These are phyloP conservation scores for Opeltia flavorubescens DNA, from an alignment of 495 filamentous ascomycete species.

Conservation along the genomic window DNA sequence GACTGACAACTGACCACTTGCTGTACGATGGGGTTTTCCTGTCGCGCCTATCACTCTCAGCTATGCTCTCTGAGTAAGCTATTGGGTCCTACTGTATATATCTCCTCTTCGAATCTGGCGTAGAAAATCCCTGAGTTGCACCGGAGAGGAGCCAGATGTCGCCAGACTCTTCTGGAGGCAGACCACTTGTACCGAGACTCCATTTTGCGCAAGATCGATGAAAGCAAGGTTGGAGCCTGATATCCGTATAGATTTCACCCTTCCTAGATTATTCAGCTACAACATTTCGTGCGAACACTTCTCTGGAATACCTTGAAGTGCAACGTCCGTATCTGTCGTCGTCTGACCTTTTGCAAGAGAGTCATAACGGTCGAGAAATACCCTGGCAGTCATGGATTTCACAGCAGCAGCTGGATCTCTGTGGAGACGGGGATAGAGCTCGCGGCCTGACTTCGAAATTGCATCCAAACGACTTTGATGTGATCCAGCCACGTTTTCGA, in stretches of 20 bases:
- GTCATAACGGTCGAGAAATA: constrained; percentile 16
- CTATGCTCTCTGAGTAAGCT: background rate
- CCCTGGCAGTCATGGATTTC: constrained; percentile 9
- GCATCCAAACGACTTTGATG: background rate
- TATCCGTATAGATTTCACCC: constrained; percentile 43
- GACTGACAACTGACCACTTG: constrained; percentile 65
- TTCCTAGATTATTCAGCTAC: constrained; percentile 35
- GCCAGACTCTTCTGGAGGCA: constrained; percentile 47
- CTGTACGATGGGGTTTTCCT: constrained; percentile 58
- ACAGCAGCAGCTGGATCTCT: background rate
- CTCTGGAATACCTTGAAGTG: constrained; percentile 23
- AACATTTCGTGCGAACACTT: too few relatives aligned
- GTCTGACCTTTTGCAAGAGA: constrained; percentile 15
- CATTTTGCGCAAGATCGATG: constrained; percentile 62
- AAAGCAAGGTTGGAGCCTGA: constrained; percentile 67
- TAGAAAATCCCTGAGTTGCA: constrained; percentile 44
- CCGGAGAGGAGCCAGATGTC: constrained; percentile 19
- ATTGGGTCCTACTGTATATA: constrained; percentile 50
- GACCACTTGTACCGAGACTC: constrained; percentile 55
- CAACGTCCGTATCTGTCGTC: constrained; percentile 22
- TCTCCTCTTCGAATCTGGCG: constrained; percentile 56
- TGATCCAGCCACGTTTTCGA: background rate
- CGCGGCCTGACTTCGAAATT: background rate
- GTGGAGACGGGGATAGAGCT: background rate
- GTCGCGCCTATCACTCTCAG: constrained; percentile 37